These are phyloP conservation scores for Curvularia eragrostidis DNA, from an alignment of 2,329 filamentous ascomycete species.

Conservation along the genomic window DNA sequence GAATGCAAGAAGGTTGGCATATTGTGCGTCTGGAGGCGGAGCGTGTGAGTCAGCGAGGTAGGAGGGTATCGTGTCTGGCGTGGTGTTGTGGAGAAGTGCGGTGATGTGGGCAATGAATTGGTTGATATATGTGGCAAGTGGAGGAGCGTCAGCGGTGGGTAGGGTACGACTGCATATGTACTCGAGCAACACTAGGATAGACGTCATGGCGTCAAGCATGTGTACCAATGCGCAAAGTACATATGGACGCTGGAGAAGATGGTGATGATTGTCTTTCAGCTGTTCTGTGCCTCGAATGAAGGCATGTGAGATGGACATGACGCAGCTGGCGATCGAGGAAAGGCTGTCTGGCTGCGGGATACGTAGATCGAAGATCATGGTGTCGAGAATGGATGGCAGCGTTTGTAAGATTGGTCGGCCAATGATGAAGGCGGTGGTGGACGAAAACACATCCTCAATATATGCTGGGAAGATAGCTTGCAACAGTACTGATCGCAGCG, in stretches of 20 bases:
- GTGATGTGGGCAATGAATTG: conserved; percentile 48
- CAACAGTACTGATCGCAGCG: conserved; percentile 60
- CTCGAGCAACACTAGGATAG: conserved; percentile 53
- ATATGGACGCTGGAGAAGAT: conserved; percentile 48
- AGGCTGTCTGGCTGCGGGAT: conserved; percentile 51
- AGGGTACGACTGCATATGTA: conserved; percentile 53
- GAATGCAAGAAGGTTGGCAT: conserved; percentile 33
- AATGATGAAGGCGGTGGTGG: conserved; percentile 59
- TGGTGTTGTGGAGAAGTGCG: conserved; percentile 32
- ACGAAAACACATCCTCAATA: conserved; percentile 57
- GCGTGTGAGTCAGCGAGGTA: conserved; percentile 23
- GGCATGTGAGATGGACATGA: conserved; percentile 50
- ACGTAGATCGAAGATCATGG: conserved; percentile 56
- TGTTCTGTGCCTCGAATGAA: conserved; percentile 47
- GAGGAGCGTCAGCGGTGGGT: conserved; percentile 22
- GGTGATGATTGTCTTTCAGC: conserved; percentile 45
- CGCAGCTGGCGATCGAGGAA: conserved; percentile 44
- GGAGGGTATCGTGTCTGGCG: conserved; percentile 23
- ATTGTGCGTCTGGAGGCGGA: neutral
- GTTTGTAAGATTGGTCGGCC: conserved; percentile 61
- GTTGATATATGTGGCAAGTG: conserved; percentile 50
- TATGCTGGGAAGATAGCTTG: conserved; percentile 65
- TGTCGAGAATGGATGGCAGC: conserved; percentile 51
- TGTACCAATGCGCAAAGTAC: conserved; percentile 49
- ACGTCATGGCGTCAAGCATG: conserved; percentile 52